phyloP scores from a whole-genome alignment of 768 basidiomycete genomes.

The Amanita polypyramis region DNA sequence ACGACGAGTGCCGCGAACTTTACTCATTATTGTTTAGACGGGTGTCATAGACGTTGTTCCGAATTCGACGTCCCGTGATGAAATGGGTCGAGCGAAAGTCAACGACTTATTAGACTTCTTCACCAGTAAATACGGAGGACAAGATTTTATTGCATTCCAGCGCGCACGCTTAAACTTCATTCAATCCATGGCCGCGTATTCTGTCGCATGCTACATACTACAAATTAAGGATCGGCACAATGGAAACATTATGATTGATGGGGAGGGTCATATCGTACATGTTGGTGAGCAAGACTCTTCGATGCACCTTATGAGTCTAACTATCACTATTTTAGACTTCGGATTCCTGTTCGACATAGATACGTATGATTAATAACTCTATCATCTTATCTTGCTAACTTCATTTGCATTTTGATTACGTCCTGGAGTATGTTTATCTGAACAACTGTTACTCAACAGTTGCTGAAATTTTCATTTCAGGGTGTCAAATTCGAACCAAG shows the following conservation, averaged over 20 bases:
- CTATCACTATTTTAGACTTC: conserved; percentile 52
- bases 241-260: conserved; percentile 99
- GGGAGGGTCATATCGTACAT: conserved; percentile 93
- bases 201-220: conserved; percentile 93
- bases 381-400: conserved; percentile 13
- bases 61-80: conserved; percentile 94
- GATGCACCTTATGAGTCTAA: background rate
- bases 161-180: conserved; percentile 92
- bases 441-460: background rate
- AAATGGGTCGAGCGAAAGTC: conserved; percentile 98
- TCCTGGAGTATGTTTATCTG: conserved; percentile 46
- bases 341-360: conserved; percentile 98
- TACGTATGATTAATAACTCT: conserved; percentile 37
- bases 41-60: conserved; percentile 99
- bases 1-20: background rate
- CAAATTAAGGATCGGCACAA: conserved; percentile 99
- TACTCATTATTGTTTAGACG: conserved; percentile 41
- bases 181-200: conserved; percentile 99
- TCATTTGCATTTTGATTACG: conserved; percentile 29
- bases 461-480: conserved; percentile 26
- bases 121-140: conserved; percentile 83
- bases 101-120: conserved; percentile 96
- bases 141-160: conserved; percentile 86
- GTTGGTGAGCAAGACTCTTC: conserved; percentile 51
- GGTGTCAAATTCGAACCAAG: conserved; percentile 98